Conservation (phyloP, 1,284 basidiomycete genomes). For the Trichosporon coremiiforme region DNA sequence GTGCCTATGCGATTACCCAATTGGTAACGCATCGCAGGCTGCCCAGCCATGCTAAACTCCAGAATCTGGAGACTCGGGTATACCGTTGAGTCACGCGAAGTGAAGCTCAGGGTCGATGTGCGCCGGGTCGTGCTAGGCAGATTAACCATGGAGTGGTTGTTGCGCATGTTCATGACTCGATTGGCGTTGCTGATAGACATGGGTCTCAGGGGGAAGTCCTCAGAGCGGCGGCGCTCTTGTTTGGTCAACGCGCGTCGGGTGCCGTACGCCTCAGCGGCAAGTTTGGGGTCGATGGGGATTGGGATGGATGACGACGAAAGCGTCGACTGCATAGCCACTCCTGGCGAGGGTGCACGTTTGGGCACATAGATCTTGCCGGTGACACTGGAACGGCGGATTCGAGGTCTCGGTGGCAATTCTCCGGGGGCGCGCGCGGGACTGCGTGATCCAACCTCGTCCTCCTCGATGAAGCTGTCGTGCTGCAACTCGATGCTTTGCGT, state of each 20-base stretch:
- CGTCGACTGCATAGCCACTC: conserved; percentile 1
- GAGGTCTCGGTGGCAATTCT: conserved; percentile 30
- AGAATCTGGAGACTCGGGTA: conserved; percentile 71
- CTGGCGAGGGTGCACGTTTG: conserved; percentile 43
- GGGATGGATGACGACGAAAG: neutral
- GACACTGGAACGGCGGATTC: conserved; percentile 28
- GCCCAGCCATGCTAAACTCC: conserved; percentile 73
- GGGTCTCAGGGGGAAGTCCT: conserved; percentile 32
- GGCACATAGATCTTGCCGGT: conserved; percentile 47
- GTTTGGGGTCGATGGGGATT: conserved; percentile 17
- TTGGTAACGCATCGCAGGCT: conserved; percentile 80
- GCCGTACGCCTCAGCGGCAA: conserved; percentile 12
- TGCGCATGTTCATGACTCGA: conserved; percentile 35
- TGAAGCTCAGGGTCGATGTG: conserved; percentile 35
- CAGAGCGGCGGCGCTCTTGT: conserved; percentile 41
- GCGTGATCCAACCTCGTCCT: conserved; percentile 33
- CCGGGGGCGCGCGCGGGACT: conserved; percentile 10
- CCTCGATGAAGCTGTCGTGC: conserved; percentile 33
- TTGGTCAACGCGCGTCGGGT: conserved; percentile 14
- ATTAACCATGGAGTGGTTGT: conserved; percentile 44
- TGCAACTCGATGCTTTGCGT: conserved; percentile 37
- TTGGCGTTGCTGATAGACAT: conserved; percentile 21
- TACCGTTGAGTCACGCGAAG: conserved; percentile 44
- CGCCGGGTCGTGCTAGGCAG: conserved; percentile 31
- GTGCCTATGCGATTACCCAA: conserved; percentile 93